These are phyloP conservation scores for Crithidia thermophila DNA, from an alignment of 208 protist genomes.

Conservation along the genomic window DNA sequence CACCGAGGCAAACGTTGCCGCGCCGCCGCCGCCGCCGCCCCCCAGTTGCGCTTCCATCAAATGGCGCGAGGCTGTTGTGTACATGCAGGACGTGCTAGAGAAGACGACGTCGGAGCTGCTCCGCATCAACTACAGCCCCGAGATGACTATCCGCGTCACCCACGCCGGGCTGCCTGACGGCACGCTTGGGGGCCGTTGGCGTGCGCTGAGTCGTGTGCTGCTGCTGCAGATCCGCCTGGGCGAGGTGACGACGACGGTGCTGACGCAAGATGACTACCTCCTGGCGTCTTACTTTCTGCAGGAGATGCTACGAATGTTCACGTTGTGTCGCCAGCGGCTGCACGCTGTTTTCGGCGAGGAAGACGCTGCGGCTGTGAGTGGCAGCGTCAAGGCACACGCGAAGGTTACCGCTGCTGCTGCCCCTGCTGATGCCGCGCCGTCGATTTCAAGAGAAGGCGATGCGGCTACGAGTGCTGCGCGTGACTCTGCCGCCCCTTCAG, in stretches of 20 bases:
- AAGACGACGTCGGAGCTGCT: constrained; percentile 36
- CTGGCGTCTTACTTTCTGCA: constrained; percentile 33
- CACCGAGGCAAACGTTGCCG: background rate
- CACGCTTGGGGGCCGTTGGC: background rate
- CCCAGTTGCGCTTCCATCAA: constrained; percentile 20
- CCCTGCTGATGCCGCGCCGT: too few species aligned
- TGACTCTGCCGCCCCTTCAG: background rate
- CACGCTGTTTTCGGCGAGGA: constrained; percentile 7
- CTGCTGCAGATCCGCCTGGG: constrained; percentile 30
- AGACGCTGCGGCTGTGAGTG: too few species aligned
- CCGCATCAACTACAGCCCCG: constrained; percentile 38
- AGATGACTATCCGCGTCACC: constrained; percentile 37
- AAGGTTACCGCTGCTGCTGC: too few species aligned
- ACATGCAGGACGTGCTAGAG: constrained; percentile 32
- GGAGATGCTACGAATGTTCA: constrained; percentile 17
- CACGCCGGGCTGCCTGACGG: constrained; percentile 16
- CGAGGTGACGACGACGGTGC: constrained; percentile 33
- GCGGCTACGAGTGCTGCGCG: background rate
- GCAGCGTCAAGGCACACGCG: too few species aligned
- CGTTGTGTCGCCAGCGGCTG: constrained; percentile 30
- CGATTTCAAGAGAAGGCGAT: background rate
- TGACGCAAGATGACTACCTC: constrained; percentile 49
- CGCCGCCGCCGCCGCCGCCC: background rate
- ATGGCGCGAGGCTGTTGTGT: constrained; percentile 38
- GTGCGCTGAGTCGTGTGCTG: constrained; percentile 25